Percentiles rank a stretch among this genome's conserved stretches.
Evolutionary conservation across 116 monocot species (phyloP).

Genomic region (Trichopus zeylanicus): DNA sequence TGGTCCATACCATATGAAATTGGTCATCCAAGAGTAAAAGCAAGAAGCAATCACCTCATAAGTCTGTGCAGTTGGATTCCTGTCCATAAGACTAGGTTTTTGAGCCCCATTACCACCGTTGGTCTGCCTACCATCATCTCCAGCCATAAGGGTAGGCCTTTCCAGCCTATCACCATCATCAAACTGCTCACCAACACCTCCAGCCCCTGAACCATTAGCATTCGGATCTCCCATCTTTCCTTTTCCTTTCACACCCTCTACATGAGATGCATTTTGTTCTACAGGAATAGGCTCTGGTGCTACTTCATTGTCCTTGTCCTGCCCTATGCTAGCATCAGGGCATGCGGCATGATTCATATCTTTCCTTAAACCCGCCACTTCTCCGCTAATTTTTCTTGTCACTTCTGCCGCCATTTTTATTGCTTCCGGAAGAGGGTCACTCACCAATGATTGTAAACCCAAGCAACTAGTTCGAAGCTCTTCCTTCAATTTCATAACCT

Average conservation of each 20-base stretch:
- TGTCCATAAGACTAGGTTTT: conserved; percentile 31
- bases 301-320: neutral
- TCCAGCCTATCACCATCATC: neutral
- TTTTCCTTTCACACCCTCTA: neutral
- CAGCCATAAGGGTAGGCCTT: conserved; percentile 16
- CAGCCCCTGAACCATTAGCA: neutral
- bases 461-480: conserved; percentile 30
- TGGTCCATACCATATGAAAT: neutral
- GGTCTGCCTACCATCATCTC: neutral
- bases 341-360: neutral
- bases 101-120: neutral
- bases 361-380: conserved; percentile 5
- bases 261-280: neutral
- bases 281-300: neutral
- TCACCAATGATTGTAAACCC: conserved; percentile 27
- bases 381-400: neutral
- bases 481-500: conserved; percentile 25
- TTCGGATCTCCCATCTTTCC: neutral
- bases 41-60: conserved; percentile 38
- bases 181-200: neutral
- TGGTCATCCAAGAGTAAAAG: neutral
- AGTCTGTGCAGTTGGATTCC: conserved; percentile 55
- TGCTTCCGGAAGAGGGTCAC: conserved; percentile 58
- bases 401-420: conserved; percentile 28
- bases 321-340: conserved; percentile 4